These are phyloP conservation scores for Teunomyces aglyptinius DNA, from an alignment of 805 yeast genomes.

Conservation along the genomic window DNA sequence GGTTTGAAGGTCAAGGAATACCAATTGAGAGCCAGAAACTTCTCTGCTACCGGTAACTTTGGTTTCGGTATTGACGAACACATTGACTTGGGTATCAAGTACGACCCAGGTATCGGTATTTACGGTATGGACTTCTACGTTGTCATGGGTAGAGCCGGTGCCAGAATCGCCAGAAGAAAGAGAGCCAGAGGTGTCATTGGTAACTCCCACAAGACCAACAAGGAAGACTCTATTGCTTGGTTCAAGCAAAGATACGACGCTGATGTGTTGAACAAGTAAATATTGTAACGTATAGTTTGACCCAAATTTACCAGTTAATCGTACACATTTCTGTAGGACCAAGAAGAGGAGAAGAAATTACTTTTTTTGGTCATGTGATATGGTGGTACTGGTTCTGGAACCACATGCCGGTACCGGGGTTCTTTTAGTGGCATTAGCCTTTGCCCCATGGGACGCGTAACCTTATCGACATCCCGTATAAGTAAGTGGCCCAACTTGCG, in stretches of 20 bases:
- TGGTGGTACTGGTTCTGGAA: neutral
- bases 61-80: constrained; percentile 99
- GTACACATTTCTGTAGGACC: neutral
- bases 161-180: constrained; percentile 98
- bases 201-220: constrained; percentile 85
- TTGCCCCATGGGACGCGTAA: neutral
- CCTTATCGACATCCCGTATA: too few relatives aligned
- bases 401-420: neutral
- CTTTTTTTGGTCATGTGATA: neutral
- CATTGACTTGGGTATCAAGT: constrained; percentile 99
- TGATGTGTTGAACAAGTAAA: constrained; percentile 83
- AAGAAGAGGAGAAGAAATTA: neutral
- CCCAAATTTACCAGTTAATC: neutral
- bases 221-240: constrained; percentile 96
- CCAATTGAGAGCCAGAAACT: constrained; percentile 92
- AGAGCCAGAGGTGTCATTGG: constrained; percentile 87
- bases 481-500: too few relatives aligned
- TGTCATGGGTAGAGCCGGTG: constrained; percentile 99
- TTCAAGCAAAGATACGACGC: constrained; percentile 99
- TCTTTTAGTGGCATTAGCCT: neutral
- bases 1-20: constrained; percentile 99
- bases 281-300: constrained; percentile 6
- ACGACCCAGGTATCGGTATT: constrained; percentile 99
- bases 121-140: constrained; percentile 99
- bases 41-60: constrained; percentile 99